Base-by-base conservation (phyloP, 2,329 filamentous ascomycete genomes). In the Alternaria triticimaculans region DNA sequence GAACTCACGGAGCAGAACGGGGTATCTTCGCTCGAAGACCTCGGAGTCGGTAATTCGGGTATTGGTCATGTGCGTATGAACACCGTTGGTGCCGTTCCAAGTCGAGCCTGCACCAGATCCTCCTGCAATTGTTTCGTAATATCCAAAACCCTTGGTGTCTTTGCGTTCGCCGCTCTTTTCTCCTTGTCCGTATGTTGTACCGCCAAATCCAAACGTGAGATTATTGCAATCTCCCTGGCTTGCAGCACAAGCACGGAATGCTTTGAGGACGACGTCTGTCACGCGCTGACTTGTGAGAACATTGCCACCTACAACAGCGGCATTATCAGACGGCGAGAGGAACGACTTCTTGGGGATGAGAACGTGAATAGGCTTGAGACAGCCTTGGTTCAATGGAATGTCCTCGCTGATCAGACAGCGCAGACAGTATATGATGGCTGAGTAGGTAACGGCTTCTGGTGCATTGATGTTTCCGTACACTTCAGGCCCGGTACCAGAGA, bases 21-120 rank as follows among this genome's bases (percentile, higher is more conserved):
- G 92, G 72, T 94, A 94, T 9, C 92, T 83, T 26, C 90, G 85
- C 81, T 95, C 92, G 68, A 95, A 92, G 7, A 94, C 87, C 76
- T 96, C 92, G 0, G 90, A 85, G 75, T 95, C 92, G 0, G 92
- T 94, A 74, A 94, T 95, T 14, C 92, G 87, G 4, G 92, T 95
- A 78, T 96, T 96, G 7, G 92, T 95, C 90, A 94, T 94, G 80
- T 95, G 91, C 2, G 88, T 91, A 76, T 95, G 91, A n/a, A 94
- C 91, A 15, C 91, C 92, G 56, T 84, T 88, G 11, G 90, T 90
- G 41, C 92, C 92, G 64, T 90, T 84, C 92, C 92, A 94, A 14
- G 84, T 84, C 0, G 89, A 86, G 0, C 92, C 92, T 0, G 92
- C 92, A 26, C 92, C 92, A 43, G 86, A 88, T 0, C 92, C 92